phyloP scores from a whole-genome alignment of 108 stramenopile species.

The Cyclotella atomus region DNA sequence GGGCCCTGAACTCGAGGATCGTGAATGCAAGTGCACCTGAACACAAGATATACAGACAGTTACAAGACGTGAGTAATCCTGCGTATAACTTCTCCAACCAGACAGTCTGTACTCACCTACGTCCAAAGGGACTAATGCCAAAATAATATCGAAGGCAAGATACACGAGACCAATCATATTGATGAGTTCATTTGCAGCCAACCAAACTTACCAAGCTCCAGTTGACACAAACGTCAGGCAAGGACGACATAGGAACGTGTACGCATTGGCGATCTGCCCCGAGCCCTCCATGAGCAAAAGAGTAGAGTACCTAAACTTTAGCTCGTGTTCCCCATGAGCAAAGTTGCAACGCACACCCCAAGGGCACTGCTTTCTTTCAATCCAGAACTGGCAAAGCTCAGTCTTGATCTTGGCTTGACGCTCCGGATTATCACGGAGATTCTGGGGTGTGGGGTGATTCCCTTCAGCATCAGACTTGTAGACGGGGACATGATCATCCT shows the following conservation, averaged over 20 bases:
- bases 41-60: too few relatives aligned
- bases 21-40: slow-evolving; percentile 35
- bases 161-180: not conserved
- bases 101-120: slow-evolving; percentile 19
- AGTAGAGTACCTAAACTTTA: slow-evolving; percentile 36
- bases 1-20: slow-evolving; percentile 38
- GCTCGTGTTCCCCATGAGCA: slow-evolving; percentile 35
- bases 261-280: slow-evolving; percentile 37
- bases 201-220: slow-evolving; percentile 28
- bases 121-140: slow-evolving; percentile 34
- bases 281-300: slow-evolving; percentile 36
- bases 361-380: slow-evolving; percentile 27
- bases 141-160: not conserved
- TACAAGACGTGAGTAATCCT: too few relatives aligned
- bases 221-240: slow-evolving; percentile 29
- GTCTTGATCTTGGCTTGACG: slow-evolving; percentile 40
- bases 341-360: slow-evolving; percentile 41
- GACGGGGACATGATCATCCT: not conserved
- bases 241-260: slow-evolving; percentile 24
- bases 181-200: not conserved
- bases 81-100: too few relatives aligned
- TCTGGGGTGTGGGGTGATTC: slow-evolving; percentile 34
- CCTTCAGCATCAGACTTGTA: not conserved
- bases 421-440: slow-evolving; percentile 38
- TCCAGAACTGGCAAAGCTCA: slow-evolving; percentile 24